These are phyloP conservation scores for Metschnikowia aberdeeniae DNA, from an alignment of 805 yeast genomes.

Conservation along the genomic window DNA sequence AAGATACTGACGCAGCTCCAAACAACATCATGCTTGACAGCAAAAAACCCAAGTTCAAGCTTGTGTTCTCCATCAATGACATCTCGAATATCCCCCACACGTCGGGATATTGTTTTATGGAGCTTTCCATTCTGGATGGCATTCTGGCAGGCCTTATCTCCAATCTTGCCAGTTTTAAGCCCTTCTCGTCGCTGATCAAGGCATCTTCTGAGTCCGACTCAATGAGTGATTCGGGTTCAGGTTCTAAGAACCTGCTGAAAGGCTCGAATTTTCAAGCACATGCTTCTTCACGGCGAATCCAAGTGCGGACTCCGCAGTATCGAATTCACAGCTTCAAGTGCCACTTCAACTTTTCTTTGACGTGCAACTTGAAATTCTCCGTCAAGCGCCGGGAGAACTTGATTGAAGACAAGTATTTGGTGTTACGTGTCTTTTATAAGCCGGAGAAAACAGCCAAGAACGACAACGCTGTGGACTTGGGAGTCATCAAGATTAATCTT, in stretches of 20 bases:
- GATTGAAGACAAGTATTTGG: constrained; percentile 41
- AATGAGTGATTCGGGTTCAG: neutral
- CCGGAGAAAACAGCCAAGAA: constrained; percentile 22
- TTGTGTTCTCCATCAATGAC: constrained; percentile 58
- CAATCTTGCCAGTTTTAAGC: constrained; percentile 12
- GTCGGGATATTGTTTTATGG: constrained; percentile 62
- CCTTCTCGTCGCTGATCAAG: constrained; percentile 11
- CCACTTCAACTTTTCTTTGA: constrained; percentile 30
- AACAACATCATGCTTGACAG: constrained; percentile 16
- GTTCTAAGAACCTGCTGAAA: neutral
- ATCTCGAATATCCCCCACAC: constrained; percentile 82
- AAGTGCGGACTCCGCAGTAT: constrained; percentile 28
- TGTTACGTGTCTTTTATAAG: constrained; percentile 34
- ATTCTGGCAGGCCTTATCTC: constrained; percentile 15
- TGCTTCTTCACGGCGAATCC: constrained; percentile 21
- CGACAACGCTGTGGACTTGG: constrained; percentile 46
- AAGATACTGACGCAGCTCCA: neutral
- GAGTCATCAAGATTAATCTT: constrained; percentile 62
- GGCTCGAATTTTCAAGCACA: constrained; percentile 1
- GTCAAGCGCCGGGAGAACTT: constrained; percentile 35
- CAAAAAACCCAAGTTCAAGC: constrained; percentile 57
- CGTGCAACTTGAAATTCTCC: constrained; percentile 38
- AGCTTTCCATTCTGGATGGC: constrained; percentile 58
- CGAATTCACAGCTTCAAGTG: constrained; percentile 39
- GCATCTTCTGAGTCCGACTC: neutral